Evolutionary conservation across 805 yeast species (phyloP), one percentile per base, ranked within the genome.

Genomic region (Saccharomycopsis selenospora): DNA sequence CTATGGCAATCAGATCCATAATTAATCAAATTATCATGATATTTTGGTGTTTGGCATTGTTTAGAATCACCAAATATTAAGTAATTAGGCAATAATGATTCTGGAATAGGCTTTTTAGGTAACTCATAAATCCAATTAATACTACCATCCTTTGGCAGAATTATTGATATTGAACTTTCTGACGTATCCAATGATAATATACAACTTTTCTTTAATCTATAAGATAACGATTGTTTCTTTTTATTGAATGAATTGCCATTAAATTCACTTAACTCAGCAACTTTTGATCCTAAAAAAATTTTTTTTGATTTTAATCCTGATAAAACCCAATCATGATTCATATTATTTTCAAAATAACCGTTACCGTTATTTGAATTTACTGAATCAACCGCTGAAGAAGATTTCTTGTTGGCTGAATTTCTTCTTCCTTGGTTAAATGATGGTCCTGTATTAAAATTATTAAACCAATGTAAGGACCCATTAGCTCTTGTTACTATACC

Each of bases 381-480:
- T 7, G 11, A 8, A 27, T 27, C 29, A 8, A 8, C 11, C 29
- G 7, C 11, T 8, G 29, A 8, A 27, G 29, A 27, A 8, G 11
- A 27, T 8, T 11, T 27, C 11, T 11, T 11, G 29, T 27, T 27
- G 11, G 11, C 29, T 70, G 4, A 18, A 7, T 23, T n/a, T 38
- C 47, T 5, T 7, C 6, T 7, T 17, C 28, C 43, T 7, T 11
- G 7, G 7, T 11, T 24, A 7, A 8, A 6, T 10, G 36, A 6
- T 14, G 43, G 30, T 8, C n/a, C n/a, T 6, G 41, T 28, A 13
- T 30, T 25, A 36, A 22, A 49, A 27, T 49, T 46, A 7, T 40
- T 71, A 59, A 75, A 82, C 73, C 82, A 79, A 56, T 82, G 88
- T 17, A 82, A 61, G 1, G 84, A 73, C 0, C 88, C 88, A 11